These are phyloP conservation scores for Tolypocladium ophioglossoides DNA, from an alignment of 2,329 filamentous ascomycete genomes.

Conservation along the genomic window DNA sequence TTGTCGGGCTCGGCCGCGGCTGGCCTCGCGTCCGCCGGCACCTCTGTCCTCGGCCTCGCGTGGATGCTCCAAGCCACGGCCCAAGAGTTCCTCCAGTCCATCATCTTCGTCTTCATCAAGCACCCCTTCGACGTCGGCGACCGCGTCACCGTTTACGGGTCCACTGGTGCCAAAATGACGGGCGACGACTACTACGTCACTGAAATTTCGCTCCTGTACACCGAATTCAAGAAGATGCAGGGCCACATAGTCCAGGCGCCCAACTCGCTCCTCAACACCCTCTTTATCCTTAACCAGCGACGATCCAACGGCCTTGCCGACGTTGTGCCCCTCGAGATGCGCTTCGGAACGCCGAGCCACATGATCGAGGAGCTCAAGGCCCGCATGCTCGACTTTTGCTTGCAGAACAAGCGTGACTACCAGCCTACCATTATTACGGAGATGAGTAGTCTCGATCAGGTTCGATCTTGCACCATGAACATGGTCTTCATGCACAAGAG, in stretches of 20 bases:
- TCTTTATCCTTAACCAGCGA: slow-evolving; percentile 93
- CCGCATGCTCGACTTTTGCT: slow-evolving; percentile 73
- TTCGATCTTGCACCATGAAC: slow-evolving; percentile 79
- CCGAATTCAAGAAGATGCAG: slow-evolving; percentile 98
- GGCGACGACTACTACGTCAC: slow-evolving; percentile 97
- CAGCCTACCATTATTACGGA: slow-evolving; percentile 80
- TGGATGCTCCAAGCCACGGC: slow-evolving; percentile 92
- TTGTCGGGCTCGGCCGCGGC: slow-evolving; percentile 86
- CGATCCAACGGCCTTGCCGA: slow-evolving; percentile 83
- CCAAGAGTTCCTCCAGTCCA: slow-evolving; percentile 87
- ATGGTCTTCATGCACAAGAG: slow-evolving; percentile 97
- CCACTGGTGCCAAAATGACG: slow-evolving; percentile 63
- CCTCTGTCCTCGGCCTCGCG: slow-evolving; percentile 75
- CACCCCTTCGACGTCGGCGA: slow-evolving; percentile 96
- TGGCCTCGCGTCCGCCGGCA: slow-evolving; percentile 82
- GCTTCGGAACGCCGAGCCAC: slow-evolving; percentile 75
- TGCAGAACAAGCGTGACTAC: slow-evolving; percentile 79
- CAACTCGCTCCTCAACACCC: slow-evolving; percentile 82
- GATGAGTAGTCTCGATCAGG: slow-evolving; percentile 67
- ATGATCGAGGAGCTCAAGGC: slow-evolving; percentile 75
- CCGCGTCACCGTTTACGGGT: slow-evolving; percentile 83
- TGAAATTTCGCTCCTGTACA: slow-evolving; percentile 85
- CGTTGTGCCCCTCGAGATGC: slow-evolving; percentile 72
- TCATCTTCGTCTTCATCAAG: slow-evolving; percentile 94
- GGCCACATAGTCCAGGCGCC: slow-evolving; percentile 93